Conservation (phyloP, 2,329 filamentous ascomycete species). For the Hysterium pulicare region DNA sequence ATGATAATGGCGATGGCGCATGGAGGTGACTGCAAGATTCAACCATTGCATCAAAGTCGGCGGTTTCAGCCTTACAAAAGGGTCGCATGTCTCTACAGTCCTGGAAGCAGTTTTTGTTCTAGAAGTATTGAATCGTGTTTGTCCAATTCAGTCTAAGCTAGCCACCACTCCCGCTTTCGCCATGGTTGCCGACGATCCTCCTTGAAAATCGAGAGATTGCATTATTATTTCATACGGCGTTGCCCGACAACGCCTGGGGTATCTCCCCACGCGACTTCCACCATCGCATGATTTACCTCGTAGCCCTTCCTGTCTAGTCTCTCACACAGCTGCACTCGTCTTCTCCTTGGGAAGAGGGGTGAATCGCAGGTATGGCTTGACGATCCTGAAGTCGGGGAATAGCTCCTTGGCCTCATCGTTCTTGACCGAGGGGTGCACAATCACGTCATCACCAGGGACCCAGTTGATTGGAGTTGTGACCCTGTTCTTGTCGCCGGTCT, state of each 20-base stretch:
- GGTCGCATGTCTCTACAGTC: conserved; percentile 4
- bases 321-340: conserved; percentile 46
- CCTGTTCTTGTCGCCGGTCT: conserved; percentile 58
- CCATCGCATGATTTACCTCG: background rate
- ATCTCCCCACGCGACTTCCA: background rate
- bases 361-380: conserved; percentile 61
- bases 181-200: too few relatives aligned
- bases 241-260: background rate
- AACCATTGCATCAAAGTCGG: conserved; percentile 10
- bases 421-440: conserved; percentile 58
- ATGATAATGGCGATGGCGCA: background rate
- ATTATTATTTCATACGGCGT: background rate
- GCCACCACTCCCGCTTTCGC: background rate
- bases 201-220: too few relatives aligned
- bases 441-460: conserved; percentile 58
- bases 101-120: conserved; percentile 2
- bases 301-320: background rate
- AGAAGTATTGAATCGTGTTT: conserved; percentile 9
- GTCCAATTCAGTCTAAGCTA: conserved; percentile 1
- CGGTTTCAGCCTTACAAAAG: conserved; percentile 20
- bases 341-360: conserved; percentile 58
- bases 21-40: conserved; percentile 4
- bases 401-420: conserved; percentile 57
- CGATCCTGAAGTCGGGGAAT: conserved; percentile 59
- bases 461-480: conserved; percentile 63